Evolutionary conservation across 345 rosid genomes (phyloP), one percentile per base, ranked within the genome.

Genomic region (Geranium rotundifolium): DNA sequence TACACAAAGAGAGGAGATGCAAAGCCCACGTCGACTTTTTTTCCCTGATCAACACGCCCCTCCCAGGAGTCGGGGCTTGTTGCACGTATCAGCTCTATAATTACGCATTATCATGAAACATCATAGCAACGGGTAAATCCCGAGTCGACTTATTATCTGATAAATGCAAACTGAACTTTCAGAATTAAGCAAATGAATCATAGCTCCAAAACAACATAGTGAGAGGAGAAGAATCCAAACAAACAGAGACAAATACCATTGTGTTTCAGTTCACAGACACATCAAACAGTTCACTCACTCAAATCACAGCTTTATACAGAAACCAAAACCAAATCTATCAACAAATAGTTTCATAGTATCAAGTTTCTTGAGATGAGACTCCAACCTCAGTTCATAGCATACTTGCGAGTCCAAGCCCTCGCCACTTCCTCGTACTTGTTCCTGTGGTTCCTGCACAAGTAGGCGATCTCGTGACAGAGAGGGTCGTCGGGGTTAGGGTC

Each of bases 401-500:
- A 64, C 18, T 70, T 70, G 34, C 59, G 68, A 20, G 73, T 70
- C 73, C 68, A 63, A 23, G 68, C 64, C 56, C 68, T 64, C 30
- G 68, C 73, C 3, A 58, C 64, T 39, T 70, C 73, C 68, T 70
- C 68, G 12, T 63, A 69, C 14, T 60, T 63, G 61, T 20, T 69
- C 54, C 73, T 63, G 60, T 69, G 73, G 68, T 52, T 60, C 55
- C 64, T 69, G 64, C 52, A 64, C 19, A 69, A 1, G 46, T 69
- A 60, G 27, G 73, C 73, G 46, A 69, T 69, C 54, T 69, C 73
- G 19, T 68, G 73, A 56, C 64, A 68, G 3, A 70, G 68, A 34
- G 73, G 73, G 57, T 70, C 68, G 4, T 70, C 73, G 13, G 68
- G 73, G 60, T 70, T 70, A 34, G 73, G 63, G 61, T 70, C 68